Conservation (phyloP, 139 green algal genomes). For the Chlorella sp. region DNA sequence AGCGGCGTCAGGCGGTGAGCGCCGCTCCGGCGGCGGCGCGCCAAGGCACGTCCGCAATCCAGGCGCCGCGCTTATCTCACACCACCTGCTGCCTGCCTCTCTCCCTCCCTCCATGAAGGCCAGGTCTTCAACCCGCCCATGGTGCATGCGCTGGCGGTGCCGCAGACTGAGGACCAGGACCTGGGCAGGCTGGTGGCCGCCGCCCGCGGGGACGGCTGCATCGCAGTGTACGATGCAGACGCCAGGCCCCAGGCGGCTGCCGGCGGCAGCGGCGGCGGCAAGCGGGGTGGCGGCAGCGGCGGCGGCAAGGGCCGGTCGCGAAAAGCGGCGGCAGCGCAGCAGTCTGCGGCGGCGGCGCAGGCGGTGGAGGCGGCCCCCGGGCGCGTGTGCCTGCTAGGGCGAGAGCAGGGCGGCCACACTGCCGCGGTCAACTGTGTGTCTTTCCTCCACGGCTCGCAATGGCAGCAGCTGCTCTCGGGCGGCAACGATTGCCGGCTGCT, state of each 20-base stretch:
- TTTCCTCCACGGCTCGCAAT: background rate
- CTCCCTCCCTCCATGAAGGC: conserved; percentile 31
- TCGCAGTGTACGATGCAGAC: conserved; percentile 47
- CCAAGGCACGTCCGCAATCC: too few relatives aligned
- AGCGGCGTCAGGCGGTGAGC: conserved; percentile 18
- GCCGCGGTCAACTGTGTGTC: conserved; percentile 37
- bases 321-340: background rate
- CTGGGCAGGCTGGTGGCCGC: conserved; percentile 32
- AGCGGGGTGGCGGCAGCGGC: conserved; percentile 3
- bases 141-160: conserved; percentile 53
- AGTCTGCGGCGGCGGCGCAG: conserved; percentile 7
- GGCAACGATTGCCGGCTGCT: conserved; percentile 42
- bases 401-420: conserved; percentile 29
- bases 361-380: background rate
- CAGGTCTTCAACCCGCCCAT: conserved; percentile 74
- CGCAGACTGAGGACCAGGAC: conserved; percentile 18
- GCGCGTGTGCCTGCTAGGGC: conserved; percentile 19
- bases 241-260: conserved; percentile 1
- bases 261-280: conserved; percentile 12
- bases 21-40: too few relatives aligned
- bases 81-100: too few relatives aligned
- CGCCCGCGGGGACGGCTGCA: conserved; percentile 50
- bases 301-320: conserved; percentile 1
- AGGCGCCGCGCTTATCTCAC: too few relatives aligned
- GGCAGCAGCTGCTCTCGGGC: conserved; percentile 31